phyloP scores from a whole-genome alignment of 257 asterid genomes.

The Salvia hispanica region DNA sequence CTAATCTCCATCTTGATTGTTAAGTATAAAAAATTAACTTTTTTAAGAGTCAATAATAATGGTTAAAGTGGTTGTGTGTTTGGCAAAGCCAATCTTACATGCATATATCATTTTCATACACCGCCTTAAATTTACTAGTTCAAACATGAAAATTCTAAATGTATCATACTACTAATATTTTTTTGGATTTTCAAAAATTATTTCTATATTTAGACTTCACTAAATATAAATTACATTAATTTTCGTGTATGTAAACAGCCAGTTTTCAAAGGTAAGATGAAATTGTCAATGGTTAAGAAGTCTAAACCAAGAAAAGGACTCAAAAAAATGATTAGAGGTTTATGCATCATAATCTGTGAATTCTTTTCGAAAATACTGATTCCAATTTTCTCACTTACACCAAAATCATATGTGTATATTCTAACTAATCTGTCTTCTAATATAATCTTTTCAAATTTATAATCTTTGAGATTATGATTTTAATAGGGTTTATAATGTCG shows the following conservation, averaged over 20 bases:
- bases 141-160: too few relatives aligned
- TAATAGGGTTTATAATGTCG: neutral
- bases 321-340: conserved; percentile 26
- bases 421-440: neutral
- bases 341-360: conserved; percentile 36
- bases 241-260: neutral
- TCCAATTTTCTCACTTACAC: conserved; percentile 17
- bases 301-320: conserved; percentile 41
- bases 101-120: neutral
- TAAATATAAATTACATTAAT: too few relatives aligned
- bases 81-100: neutral
- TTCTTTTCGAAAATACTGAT: conserved; percentile 1
- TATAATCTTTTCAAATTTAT: neutral
- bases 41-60: neutral
- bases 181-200: neutral
- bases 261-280: conserved; percentile 27
- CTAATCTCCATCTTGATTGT: conserved; percentile 6
- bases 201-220: neutral
- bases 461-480: neutral
- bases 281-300: conserved; percentile 32
- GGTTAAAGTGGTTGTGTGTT: neutral
- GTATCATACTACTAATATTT: neutral
- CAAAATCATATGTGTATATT: conserved; percentile 17
- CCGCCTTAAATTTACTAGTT: too few relatives aligned
- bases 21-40: conserved; percentile 3